Base-by-base conservation (phyloP, 257 asterid species). In the Henckelia pumila region DNA sequence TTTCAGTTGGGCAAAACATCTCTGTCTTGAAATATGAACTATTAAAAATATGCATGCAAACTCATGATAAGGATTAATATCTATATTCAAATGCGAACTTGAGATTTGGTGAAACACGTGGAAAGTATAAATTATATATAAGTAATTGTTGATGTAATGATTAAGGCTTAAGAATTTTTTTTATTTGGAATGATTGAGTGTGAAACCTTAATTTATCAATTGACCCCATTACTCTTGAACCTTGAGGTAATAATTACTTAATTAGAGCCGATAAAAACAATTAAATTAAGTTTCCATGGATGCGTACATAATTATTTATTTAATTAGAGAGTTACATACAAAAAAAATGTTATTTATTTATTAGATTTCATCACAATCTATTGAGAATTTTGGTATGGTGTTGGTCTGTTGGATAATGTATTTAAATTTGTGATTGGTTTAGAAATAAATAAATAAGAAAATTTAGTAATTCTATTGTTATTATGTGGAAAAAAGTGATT, bases 91-190 rank as follows among this genome's bases (percentile, higher is more conserved):
- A 14, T 40, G 17, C n/a, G 52, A 40, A 13, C 17, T 14, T 40
- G 52, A 40, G 52, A 40, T 40, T 40, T 40, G 52, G 52, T 40
- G 52, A 40, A 40, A 40, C 52, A 40, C 52, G 52, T 40, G 52
- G 52, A 40, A 40, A 40, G 19, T 40, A 40, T 40, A 40, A 10
- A 37, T 37, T 37, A 10, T 37, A 37, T 37, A 37, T 10, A 0
- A 10, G 16, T 37, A 10, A 37, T 37, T 37, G 47, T 37, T 11
- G 47, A 40, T 40, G 52, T 40, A 40, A 11, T 40, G 52, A 40
- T 35, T 40, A 40, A 40, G 19, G n/a, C 52, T 40, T 40, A 4
- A 14, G 2, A 40, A 40, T 40, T 40, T 3, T 40, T 3, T 40
- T 40, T 40, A 40, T 40, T 35, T 40, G 52, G 52, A n/a, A 13